Percentiles rank a stretch among this genome's conserved stretches.
Evolutionary conservation across 1,284 basidiomycete species (phyloP).

Genomic region (Inonotus hispidus): DNA sequence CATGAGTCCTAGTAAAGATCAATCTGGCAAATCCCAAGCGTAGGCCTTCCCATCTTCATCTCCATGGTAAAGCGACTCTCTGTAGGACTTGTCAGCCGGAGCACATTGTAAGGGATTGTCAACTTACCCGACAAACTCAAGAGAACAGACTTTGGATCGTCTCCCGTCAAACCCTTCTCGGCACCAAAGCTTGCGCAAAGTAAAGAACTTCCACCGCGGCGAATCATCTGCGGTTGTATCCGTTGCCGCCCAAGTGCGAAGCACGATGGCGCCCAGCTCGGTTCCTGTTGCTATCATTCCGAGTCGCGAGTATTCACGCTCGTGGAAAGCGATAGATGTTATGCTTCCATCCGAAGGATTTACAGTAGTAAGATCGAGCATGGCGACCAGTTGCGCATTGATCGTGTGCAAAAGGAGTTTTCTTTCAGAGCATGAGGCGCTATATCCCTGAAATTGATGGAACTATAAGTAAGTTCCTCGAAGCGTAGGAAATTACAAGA

Average conservation of each 20-base stretch:
- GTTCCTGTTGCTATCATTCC: constrained; percentile 67
- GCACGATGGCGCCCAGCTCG: constrained; percentile 58
- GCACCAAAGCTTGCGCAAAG: constrained; percentile 57
- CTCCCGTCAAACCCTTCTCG: constrained; percentile 28
- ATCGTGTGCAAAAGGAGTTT: constrained; percentile 75
- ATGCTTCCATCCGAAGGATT: constrained; percentile 31
- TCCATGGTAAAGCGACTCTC: constrained; percentile 60
- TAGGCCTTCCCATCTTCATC: constrained; percentile 61
- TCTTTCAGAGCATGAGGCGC: constrained; percentile 71
- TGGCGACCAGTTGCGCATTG: constrained; percentile 70
- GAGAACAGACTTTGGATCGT: constrained; percentile 51
- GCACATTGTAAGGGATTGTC: not conserved
- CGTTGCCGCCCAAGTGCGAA: constrained; percentile 72
- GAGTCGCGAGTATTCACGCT: constrained; percentile 69
- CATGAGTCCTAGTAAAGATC: constrained; percentile 9
- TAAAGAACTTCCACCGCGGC: constrained; percentile 68
- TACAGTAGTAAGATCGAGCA: constrained; percentile 50
- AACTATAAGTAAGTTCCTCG: not conserved
- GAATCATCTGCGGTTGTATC: constrained; percentile 56
- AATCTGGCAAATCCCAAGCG: constrained; percentile 59
- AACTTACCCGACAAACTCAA: constrained; percentile 66
- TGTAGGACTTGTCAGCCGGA: constrained; percentile 25
- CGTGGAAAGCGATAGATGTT: constrained; percentile 72
- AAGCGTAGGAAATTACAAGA: constrained; percentile 25
- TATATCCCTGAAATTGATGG: constrained; percentile 54